Evolutionary conservation across 2,329 filamentous ascomycete genomes (phyloP).

Genomic region (Ophiosphaerella narmari): DNA sequence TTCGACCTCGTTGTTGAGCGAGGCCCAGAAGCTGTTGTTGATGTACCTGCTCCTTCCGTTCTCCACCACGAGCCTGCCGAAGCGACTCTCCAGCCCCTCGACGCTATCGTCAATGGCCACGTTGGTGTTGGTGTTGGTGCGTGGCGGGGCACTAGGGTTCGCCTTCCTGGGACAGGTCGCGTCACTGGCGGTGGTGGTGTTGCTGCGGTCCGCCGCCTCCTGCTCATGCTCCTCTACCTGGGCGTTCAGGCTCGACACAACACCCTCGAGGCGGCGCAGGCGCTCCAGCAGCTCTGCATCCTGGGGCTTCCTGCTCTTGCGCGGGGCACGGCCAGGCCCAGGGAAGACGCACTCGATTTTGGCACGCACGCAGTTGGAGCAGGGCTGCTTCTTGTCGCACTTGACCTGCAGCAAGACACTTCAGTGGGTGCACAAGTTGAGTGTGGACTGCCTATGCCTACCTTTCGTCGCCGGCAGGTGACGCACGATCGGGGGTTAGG

Average conservation of each 20-base stretch:
- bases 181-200: conserved; percentile 15
- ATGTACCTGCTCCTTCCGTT: conserved; percentile 74
- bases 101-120: conserved; percentile 39
- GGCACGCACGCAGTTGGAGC: conserved; percentile 73
- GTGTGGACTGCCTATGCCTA: not conserved
- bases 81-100: conserved; percentile 56
- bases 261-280: conserved; percentile 73
- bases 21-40: conserved; percentile 77
- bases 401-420: conserved; percentile 55
- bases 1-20: conserved; percentile 73
- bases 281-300: conserved; percentile 75
- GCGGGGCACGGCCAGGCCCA: conserved; percentile 72
- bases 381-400: conserved; percentile 78
- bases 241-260: conserved; percentile 65
- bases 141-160: not conserved
- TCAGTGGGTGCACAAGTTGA: not conserved
- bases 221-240: conserved; percentile 45
- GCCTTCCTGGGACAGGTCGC: conserved; percentile 8
- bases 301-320: conserved; percentile 69
- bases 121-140: conserved; percentile 8
- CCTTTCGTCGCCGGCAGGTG: conserved; percentile 56
- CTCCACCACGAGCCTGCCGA: conserved; percentile 72
- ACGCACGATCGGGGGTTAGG: conserved; percentile 43
- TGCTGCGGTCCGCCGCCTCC: conserved; percentile 31
- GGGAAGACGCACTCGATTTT: conserved; percentile 75